Conservation (phyloP, 495 filamentous ascomycete genomes). For the Hypomontagnella submonticulosa region DNA sequence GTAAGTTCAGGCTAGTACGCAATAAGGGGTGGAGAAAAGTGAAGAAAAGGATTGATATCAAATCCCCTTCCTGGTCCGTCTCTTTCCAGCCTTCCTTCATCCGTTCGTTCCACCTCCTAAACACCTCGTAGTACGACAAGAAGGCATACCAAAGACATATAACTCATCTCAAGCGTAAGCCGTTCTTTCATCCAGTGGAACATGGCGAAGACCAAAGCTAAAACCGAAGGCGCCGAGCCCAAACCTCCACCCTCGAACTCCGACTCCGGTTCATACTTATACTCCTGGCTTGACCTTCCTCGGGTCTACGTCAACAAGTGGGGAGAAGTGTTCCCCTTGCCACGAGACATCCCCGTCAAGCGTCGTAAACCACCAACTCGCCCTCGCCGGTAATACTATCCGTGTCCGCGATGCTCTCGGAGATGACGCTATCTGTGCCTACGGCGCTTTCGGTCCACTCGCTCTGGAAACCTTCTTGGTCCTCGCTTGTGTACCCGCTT, state of each 20-base stretch:
- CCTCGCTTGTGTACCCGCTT: constrained; percentile 37
- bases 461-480: constrained; percentile 47
- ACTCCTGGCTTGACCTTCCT: background rate
- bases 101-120: background rate
- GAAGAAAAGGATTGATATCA: constrained; percentile 1
- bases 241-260: constrained; percentile 12
- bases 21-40: background rate
- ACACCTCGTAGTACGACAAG: background rate
- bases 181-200: constrained; percentile 2
- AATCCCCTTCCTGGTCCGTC: too few relatives aligned
- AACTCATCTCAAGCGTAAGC: constrained; percentile 13
- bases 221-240: constrained; percentile 7
- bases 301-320: background rate
- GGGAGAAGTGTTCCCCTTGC: too few relatives aligned
- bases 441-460: constrained; percentile 48
- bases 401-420: constrained; percentile 41
- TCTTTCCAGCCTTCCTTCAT: background rate
- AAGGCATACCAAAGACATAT: constrained; percentile 22
- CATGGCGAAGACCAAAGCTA: constrained; percentile 13
- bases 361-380: constrained; percentile 37
- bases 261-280: constrained; percentile 10
- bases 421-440: constrained; percentile 37
- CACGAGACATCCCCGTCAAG: constrained; percentile 15
- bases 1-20: background rate
- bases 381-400: constrained; percentile 44